Conservation (phyloP, 345 rosid species). For the Passiflora organensis region DNA sequence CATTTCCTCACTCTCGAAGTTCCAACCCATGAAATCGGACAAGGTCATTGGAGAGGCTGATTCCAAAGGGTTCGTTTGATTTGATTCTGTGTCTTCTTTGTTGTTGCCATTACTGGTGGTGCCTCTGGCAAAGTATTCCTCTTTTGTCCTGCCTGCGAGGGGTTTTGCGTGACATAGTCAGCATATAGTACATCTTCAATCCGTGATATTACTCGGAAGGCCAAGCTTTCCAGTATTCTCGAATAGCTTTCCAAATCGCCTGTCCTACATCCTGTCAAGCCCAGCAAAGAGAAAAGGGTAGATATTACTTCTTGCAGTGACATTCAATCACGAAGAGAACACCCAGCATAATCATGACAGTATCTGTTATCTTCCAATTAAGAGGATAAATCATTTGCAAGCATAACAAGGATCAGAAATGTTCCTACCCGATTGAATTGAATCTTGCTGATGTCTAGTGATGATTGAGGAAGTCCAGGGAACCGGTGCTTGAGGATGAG, state of each 20-base stretch:
- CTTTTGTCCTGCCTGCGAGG: constrained; percentile 32
- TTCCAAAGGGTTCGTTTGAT: constrained; percentile 23
- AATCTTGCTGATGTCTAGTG: constrained; percentile 86
- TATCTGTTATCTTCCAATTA: neutral
- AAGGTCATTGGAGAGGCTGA: constrained; percentile 38
- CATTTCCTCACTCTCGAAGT: constrained; percentile 39
- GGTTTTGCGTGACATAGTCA: constrained; percentile 51
- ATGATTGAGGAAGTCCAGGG: constrained; percentile 76
- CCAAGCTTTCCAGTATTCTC: constrained; percentile 77
- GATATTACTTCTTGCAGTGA: neutral
- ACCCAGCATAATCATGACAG: neutral
- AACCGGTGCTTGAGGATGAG: constrained; percentile 66
- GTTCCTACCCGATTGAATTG: constrained; percentile 57
- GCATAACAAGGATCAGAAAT: neutral
- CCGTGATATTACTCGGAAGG: constrained; percentile 64
- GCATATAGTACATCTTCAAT: constrained; percentile 77
- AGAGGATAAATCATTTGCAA: neutral
- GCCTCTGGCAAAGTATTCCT: constrained; percentile 30
- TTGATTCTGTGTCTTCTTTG: constrained; percentile 3
- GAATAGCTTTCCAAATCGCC: constrained; percentile 84
- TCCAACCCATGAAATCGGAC: constrained; percentile 80
- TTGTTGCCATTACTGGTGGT: constrained; percentile 5
- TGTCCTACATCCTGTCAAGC: constrained; percentile 71
- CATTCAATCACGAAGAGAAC: neutral
- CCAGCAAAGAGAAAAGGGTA: neutral